Base-by-base conservation (phyloP, 1,139 yeast genomes). In the Yueomyces sp. region DNA sequence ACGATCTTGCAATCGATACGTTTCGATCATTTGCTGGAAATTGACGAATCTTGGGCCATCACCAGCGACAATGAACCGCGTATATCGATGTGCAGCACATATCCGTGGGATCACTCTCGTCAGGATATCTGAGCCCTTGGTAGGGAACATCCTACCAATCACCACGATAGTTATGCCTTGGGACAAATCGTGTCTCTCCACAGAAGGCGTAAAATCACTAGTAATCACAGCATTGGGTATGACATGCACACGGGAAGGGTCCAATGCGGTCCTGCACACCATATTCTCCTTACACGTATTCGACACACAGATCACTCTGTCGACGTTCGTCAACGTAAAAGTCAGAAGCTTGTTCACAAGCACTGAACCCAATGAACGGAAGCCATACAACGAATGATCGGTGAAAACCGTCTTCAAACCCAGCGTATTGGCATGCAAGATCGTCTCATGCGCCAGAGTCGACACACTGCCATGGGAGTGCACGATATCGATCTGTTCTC, bases 241-340 rank as follows among this genome's bases (percentile, higher is more conserved):
- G 27, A 89, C 99, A 25, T 89, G 80, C 4, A 89, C 93, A 44
- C 67, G 67, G 7, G 73, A 59, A 0, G 97, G 96, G 51, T 86
- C 84, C 38, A 89, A 64, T 1, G 83, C 76, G 0, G 95, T 95
- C 44, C 99, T 66, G 19, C 91, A 68, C 1, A 89, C 96, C 3
- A 96, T 87, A 56, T 93, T 93, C 55, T 93, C 99, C 59, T 91
- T 89, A 61, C 97, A 87, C 0, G 97, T 91, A 59, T 93, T 94
- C 3, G 96, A 85, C 2, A 93, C 99, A 60, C 97, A 86, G 26
- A 93, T 89, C 39, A 84, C 87, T 61, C 91, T 93, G 42, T 95
- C 95, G 5, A 87, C 79, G 54, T 87, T 95, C 40, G 85, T 81
- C 43, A 87, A 62, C 0, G 95, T 77, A 64, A 87, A 91, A 53